These are phyloP conservation scores for Rosa hybrid DNA, from an alignment of 331 rosid genomes.

Conservation along the genomic window DNA sequence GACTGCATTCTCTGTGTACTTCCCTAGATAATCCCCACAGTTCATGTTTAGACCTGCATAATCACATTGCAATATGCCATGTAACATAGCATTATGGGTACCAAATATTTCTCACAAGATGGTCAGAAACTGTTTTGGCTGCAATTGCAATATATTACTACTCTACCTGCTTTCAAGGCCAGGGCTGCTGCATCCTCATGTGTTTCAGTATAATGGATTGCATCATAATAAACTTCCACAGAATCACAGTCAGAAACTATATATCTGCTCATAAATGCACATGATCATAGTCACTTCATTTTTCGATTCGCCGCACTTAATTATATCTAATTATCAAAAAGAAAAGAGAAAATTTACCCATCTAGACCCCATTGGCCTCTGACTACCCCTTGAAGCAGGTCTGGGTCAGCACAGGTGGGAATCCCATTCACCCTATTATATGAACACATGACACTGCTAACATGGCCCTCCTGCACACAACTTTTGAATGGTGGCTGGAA, in stretches of 20 bases:
- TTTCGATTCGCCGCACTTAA: background rate
- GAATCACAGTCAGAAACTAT: conserved; percentile 89
- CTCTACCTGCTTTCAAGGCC: conserved; percentile 71
- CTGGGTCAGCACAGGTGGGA: conserved; percentile 87
- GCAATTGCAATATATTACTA: background rate
- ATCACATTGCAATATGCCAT: background rate
- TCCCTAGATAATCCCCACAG: conserved; percentile 56
- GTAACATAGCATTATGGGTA: background rate
- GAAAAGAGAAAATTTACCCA: conserved; percentile 41
- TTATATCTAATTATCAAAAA: background rate
- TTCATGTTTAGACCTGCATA: conserved; percentile 79
- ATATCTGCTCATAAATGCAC: conserved; percentile 40
- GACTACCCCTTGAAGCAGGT: conserved; percentile 63
- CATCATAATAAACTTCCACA: conserved; percentile 53
- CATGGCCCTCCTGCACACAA: conserved; percentile 78
- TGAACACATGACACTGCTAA: conserved; percentile 89
- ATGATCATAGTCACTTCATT: background rate
- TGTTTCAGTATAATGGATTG: conserved; percentile 60
- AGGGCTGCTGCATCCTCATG: conserved; percentile 86
- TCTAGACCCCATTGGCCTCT: conserved; percentile 82
- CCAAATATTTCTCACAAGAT: background rate
- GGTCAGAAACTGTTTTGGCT: background rate
- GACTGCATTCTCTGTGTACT: conserved; percentile 61
- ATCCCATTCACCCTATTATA: conserved; percentile 80
- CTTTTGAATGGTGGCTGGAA: conserved; percentile 77